These are phyloP conservation scores for Drechslerella dactyloides DNA, from an alignment of 2,329 filamentous ascomycete species.

Conservation along the genomic window DNA sequence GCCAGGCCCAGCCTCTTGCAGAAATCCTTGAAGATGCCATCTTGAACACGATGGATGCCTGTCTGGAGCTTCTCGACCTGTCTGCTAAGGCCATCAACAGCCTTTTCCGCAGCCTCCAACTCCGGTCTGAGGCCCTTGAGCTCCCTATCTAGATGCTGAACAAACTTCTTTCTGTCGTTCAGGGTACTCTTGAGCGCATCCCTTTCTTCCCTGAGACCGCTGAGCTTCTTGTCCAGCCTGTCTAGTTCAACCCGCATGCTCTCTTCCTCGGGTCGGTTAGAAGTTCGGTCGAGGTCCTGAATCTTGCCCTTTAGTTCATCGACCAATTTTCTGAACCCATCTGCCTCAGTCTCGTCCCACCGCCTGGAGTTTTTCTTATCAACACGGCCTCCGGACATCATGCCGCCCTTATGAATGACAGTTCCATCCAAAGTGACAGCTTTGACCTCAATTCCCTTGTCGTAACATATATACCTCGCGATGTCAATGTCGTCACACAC, in stretches of 20 bases:
- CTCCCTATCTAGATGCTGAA: conserved; percentile 74
- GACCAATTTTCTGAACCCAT: conserved; percentile 74
- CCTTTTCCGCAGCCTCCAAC: conserved; percentile 72
- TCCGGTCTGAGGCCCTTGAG: conserved; percentile 79
- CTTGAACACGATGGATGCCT: conserved; percentile 80
- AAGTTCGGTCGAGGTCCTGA: conserved; percentile 76
- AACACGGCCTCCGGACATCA: conserved; percentile 94
- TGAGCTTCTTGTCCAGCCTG: conserved; percentile 77
- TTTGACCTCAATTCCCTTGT: conserved; percentile 83
- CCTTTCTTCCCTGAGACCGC: conserved; percentile 75
- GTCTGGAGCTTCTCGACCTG: conserved; percentile 66
- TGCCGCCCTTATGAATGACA: conserved; percentile 92
- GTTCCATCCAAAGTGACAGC: conserved; percentile 94
- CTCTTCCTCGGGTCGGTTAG: conserved; percentile 78
- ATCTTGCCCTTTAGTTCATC: conserved; percentile 68
- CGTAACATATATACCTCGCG: conserved; percentile 88
- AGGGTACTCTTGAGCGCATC: conserved; percentile 72
- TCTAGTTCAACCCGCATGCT: conserved; percentile 77
- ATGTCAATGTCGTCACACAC: conserved; percentile 87
- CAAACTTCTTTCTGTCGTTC: conserved; percentile 80
- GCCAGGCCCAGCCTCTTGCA: conserved; percentile 85
- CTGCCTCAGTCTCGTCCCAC: conserved; percentile 88
- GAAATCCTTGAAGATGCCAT: conserved; percentile 83
- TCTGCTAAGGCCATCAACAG: conserved; percentile 69
- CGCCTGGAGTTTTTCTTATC: conserved; percentile 76